Evolutionary conservation across 176 grass and related monocot genomes (phyloP).

Genomic region (Bothriochloa decipiens): DNA sequence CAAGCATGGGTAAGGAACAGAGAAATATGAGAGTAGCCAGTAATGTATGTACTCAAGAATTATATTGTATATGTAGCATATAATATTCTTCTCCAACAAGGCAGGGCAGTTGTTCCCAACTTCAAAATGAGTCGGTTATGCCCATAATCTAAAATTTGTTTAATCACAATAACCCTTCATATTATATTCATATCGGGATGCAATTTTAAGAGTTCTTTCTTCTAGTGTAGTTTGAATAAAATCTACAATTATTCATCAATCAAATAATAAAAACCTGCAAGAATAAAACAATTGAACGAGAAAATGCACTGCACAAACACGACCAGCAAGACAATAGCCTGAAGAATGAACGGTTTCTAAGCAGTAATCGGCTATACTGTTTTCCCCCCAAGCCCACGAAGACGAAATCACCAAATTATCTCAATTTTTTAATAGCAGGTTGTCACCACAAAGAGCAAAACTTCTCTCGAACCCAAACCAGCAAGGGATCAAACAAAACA

Average conservation of each 20-base stretch:
- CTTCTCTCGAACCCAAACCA: background rate
- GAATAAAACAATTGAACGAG: background rate
- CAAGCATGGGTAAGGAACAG: conserved; percentile 7
- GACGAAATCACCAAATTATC: background rate
- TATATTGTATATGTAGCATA: background rate
- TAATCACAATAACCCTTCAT: background rate
- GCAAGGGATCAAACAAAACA: background rate
- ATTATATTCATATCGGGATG: background rate
- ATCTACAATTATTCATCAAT: background rate
- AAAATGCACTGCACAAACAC: background rate
- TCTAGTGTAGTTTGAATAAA: background rate
- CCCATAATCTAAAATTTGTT: background rate
- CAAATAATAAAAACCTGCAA: background rate
- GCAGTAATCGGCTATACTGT: background rate
- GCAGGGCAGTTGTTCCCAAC: background rate
- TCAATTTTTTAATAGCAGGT: background rate
- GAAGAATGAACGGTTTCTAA: background rate
- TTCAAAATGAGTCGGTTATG: background rate
- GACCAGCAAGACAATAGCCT: background rate
- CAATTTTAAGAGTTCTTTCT: background rate
- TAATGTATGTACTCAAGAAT: conserved; percentile 4
- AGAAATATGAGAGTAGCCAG: conserved; percentile 16
- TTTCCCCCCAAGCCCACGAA: background rate
- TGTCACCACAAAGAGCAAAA: conserved; percentile 6
- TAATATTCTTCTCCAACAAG: conserved; percentile 7